Percentiles rank a stretch among this genome's conserved stretches.
Evolutionary conservation across 306 rosid genomes (phyloP).

Genomic region (Quercus berberidifolia): DNA sequence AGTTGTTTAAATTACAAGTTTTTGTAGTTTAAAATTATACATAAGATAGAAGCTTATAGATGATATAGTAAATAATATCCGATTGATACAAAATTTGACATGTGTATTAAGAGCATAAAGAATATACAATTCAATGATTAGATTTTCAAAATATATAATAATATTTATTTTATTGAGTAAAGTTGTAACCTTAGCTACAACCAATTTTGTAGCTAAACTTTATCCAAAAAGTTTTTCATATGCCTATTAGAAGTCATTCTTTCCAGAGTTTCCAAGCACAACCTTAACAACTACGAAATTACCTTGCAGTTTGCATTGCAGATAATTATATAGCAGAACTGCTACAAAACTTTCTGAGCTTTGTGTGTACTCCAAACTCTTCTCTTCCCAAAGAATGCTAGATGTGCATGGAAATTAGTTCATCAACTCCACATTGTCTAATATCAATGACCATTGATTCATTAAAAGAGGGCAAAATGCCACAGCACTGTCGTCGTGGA

Average conservation of each 20-base stretch:
- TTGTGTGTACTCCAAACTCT: not conserved
- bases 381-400: slow-evolving; percentile 38
- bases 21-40: too few relatives aligned
- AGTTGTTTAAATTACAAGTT: too few relatives aligned
- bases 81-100: too few relatives aligned
- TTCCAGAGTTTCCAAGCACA: not conserved
- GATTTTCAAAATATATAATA: too few relatives aligned
- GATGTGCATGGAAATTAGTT: slow-evolving; percentile 56
- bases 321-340: not conserved
- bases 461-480: slow-evolving; percentile 36
- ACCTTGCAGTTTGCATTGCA: not conserved
- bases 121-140: too few relatives aligned
- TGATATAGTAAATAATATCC: too few relatives aligned
- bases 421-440: slow-evolving; percentile 45
- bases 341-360: slow-evolving; percentile 17
- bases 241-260: not conserved
- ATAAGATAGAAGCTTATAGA: too few relatives aligned
- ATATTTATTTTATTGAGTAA: too few relatives aligned
- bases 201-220: too few relatives aligned
- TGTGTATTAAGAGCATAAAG: too few relatives aligned
- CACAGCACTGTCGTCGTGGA: slow-evolving; percentile 76
- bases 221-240: not conserved
- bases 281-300: not conserved
- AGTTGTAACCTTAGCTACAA: too few relatives aligned
- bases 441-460: slow-evolving; percentile 46